Evolutionary conservation across 108 stramenopile genomes (phyloP).

Genomic region (Cyclostephanos invisitatus): DNA sequence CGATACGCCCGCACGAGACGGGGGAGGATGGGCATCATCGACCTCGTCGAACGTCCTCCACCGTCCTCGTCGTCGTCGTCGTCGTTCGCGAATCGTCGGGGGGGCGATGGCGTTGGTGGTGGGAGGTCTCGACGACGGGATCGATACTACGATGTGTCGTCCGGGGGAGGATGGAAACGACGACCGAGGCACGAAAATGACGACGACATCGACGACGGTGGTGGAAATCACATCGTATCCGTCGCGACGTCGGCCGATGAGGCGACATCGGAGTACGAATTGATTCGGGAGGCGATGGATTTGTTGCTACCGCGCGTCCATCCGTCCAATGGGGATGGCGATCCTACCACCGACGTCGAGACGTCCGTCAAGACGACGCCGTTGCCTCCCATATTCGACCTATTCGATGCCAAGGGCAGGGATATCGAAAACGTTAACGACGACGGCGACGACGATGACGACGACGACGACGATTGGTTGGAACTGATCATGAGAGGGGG

Average conservation of each 20-base stretch:
- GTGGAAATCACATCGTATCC: slow-evolving; percentile 32
- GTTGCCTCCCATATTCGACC: slow-evolving; percentile 68
- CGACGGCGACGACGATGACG: slow-evolving; percentile 22
- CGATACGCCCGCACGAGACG: slow-evolving; percentile 56
- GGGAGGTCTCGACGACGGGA: slow-evolving; percentile 17
- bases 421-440: slow-evolving; percentile 52
- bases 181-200: not conserved
- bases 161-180: not conserved
- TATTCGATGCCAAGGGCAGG: slow-evolving; percentile 3
- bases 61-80: no score
- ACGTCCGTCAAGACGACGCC: slow-evolving; percentile 12
- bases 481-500: slow-evolving; percentile 19
- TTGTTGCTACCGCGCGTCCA: not conserved
- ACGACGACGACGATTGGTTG: slow-evolving; percentile 86
- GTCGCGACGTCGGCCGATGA: slow-evolving; percentile 60
- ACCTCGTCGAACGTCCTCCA: slow-evolving; percentile 29
- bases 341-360: slow-evolving; percentile 32
- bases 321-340: not conserved
- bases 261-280: slow-evolving; percentile 57
- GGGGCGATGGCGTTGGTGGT: no score
- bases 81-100: slow-evolving; percentile 3
- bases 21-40: slow-evolving; percentile 51
- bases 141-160: slow-evolving; percentile 4
- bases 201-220: not conserved
- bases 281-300: slow-evolving; percentile 57